Conservation (phyloP, 2,329 filamentous ascomycete species). For the Parascedosporium putredinis region DNA sequence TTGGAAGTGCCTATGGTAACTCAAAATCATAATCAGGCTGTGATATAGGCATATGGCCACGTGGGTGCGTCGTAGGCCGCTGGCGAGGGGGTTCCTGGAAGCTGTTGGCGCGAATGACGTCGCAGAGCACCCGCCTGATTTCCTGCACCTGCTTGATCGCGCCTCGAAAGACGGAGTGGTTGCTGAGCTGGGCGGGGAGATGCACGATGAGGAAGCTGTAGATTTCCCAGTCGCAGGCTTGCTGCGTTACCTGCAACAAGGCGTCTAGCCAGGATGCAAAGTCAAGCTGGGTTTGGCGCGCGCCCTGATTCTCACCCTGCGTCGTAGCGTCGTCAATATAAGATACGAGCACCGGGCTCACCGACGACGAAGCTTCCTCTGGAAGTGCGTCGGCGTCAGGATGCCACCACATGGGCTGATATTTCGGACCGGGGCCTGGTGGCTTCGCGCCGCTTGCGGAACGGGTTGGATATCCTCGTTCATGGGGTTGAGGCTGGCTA, state of each 20-base stretch:
- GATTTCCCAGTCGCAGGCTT: slow-evolving; percentile 77
- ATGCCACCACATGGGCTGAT: slow-evolving; percentile 47
- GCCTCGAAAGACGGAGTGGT: slow-evolving; percentile 72
- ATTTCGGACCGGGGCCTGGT: slow-evolving; percentile 22
- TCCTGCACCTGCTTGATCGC: slow-evolving; percentile 66
- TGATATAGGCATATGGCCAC: slow-evolving; percentile 85
- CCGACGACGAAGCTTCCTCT: slow-evolving; percentile 29
- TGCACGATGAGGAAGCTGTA: slow-evolving; percentile 86
- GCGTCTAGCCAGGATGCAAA: slow-evolving; percentile 66
- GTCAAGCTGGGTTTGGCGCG: slow-evolving; percentile 35
- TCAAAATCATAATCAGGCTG: slow-evolving; percentile 74
- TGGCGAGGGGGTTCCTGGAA: slow-evolving; percentile 77
- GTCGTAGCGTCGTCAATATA: slow-evolving; percentile 12
- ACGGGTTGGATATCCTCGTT: slow-evolving; percentile 30
- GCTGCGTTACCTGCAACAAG: slow-evolving; percentile 61
- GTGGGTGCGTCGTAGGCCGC: slow-evolving; percentile 75
- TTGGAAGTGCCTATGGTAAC: slow-evolving; percentile 77
- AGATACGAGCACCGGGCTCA: slow-evolving; percentile 43
- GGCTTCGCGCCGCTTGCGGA: slow-evolving; percentile 29
- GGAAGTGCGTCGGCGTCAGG: slow-evolving; percentile 48
- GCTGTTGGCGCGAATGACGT: slow-evolving; percentile 65
- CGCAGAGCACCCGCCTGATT: slow-evolving; percentile 66
- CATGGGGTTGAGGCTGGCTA: slow-evolving; percentile 33
- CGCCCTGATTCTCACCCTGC: slow-evolving; percentile 17
- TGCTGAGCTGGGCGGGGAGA: slow-evolving; percentile 77